Evolutionary conservation across 1,284 basidiomycete genomes (phyloP).

Genomic region (Wolfiporia cocos): DNA sequence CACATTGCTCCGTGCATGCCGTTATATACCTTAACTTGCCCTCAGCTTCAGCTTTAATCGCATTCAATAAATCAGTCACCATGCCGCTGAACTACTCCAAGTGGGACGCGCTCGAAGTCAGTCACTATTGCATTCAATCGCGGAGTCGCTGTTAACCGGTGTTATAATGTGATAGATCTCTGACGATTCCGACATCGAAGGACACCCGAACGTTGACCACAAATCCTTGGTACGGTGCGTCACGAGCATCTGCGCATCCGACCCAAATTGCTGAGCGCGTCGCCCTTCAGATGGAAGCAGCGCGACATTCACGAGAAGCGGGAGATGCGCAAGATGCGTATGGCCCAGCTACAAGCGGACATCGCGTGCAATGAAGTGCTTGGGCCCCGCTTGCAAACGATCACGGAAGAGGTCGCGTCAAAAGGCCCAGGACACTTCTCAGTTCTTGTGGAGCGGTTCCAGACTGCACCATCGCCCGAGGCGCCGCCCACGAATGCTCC

Average conservation of each 20-base stretch:
- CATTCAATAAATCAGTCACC: too few relatives aligned
- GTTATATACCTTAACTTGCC: too few relatives aligned
- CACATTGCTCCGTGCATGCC: too few relatives aligned
- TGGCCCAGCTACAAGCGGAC: slow-evolving; percentile 72
- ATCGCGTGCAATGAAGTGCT: slow-evolving; percentile 81
- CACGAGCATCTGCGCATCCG: neutral
- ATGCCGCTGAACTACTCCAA: slow-evolving; percentile 94
- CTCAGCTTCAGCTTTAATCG: too few relatives aligned
- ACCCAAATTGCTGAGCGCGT: slow-evolving; percentile 3
- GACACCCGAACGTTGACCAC: slow-evolving; percentile 96
- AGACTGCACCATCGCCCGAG: slow-evolving; percentile 72
- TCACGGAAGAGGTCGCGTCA: slow-evolving; percentile 30
- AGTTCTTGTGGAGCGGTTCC: slow-evolving; percentile 67
- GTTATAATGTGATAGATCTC: slow-evolving; percentile 60
- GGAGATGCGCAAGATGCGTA: slow-evolving; percentile 73
- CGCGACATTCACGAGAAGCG: slow-evolving; percentile 98
- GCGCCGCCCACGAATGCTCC: slow-evolving; percentile 77
- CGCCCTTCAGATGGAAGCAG: slow-evolving; percentile 79
- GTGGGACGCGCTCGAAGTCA: slow-evolving; percentile 95
- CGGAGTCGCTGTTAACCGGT: neutral
- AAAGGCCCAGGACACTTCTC: slow-evolving; percentile 49
- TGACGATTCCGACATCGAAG: slow-evolving; percentile 98
- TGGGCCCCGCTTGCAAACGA: slow-evolving; percentile 59
- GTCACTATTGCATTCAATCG: slow-evolving; percentile 9
- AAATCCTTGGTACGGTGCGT: slow-evolving; percentile 75